These are phyloP conservation scores for Candida yuanshanica DNA, from an alignment of 805 yeast genomes.

Conservation along the genomic window DNA sequence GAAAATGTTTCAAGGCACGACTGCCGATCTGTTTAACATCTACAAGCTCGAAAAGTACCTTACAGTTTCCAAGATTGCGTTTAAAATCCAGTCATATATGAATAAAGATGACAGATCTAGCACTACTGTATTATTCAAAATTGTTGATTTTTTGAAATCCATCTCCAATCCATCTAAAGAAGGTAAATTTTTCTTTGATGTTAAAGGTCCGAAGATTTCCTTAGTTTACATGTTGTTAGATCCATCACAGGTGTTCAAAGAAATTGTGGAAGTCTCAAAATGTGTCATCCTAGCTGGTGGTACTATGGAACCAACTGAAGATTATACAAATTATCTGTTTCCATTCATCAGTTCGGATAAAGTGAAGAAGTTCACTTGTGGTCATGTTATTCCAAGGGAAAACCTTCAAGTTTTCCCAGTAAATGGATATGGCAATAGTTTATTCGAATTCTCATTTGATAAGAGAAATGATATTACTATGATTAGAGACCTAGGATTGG, in stretches of 20 bases:
- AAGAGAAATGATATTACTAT: slow-evolving; percentile 44
- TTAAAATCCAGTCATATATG: slow-evolving; percentile 72
- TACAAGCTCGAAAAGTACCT: slow-evolving; percentile 62
- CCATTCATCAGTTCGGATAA: slow-evolving; percentile 44
- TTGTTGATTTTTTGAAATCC: slow-evolving; percentile 57
- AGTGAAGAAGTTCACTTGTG: slow-evolving; percentile 61
- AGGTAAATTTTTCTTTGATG: slow-evolving; percentile 72
- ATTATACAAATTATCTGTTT: slow-evolving; percentile 58
- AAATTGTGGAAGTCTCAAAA: slow-evolving; percentile 55
- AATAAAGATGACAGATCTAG: slow-evolving; percentile 23
- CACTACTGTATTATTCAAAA: slow-evolving; percentile 55
- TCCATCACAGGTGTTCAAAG: slow-evolving; percentile 65
- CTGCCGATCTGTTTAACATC: slow-evolving; percentile 69
- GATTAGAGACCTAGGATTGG: slow-evolving; percentile 45
- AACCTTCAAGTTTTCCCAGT: slow-evolving; percentile 62
- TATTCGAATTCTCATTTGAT: slow-evolving; percentile 65
- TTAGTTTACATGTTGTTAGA: slow-evolving; percentile 73
- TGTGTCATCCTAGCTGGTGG: slow-evolving; percentile 89
- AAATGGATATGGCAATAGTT: slow-evolving; percentile 15
- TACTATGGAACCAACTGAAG: slow-evolving; percentile 87
- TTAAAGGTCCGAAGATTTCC: slow-evolving; percentile 20
- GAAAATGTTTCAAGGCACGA: slow-evolving; percentile 50
- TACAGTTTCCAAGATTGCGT: slow-evolving; percentile 67
- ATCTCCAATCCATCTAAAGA: slow-evolving; percentile 71
- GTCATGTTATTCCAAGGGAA: slow-evolving; percentile 72